phyloP scores from a whole-genome alignment of 2,329 filamentous ascomycete genomes.

The Neocatenulostroma microsporum region DNA sequence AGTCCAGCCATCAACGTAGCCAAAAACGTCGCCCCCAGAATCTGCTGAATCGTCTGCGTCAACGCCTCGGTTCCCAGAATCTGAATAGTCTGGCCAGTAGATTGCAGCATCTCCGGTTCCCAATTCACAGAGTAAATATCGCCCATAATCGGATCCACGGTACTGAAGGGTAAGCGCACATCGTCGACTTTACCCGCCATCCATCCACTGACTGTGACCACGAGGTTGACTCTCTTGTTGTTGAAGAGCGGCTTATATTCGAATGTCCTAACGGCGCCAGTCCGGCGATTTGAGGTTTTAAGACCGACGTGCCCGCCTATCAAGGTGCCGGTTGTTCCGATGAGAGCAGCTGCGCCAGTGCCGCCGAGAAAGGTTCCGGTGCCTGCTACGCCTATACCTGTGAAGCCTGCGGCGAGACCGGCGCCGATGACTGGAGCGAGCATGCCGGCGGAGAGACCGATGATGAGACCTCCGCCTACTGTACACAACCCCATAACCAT shows the following conservation, averaged over 20 bases:
- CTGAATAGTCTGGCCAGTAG: conserved; percentile 97
- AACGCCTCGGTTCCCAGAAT: conserved; percentile 96
- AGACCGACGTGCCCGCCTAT: conserved; percentile 82
- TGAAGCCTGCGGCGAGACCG: conserved; percentile 87
- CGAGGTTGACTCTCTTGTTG: conserved; percentile 93
- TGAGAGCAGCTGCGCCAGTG: conserved; percentile 84
- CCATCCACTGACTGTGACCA: conserved; percentile 93
- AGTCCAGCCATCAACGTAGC: conserved; percentile 85
- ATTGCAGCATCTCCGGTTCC: conserved; percentile 96
- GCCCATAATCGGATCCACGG: conserved; percentile 94
- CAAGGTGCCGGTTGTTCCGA: conserved; percentile 79
- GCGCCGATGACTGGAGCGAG: conserved; percentile 90
- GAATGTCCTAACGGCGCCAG: conserved; percentile 88
- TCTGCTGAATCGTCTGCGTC: conserved; percentile 91
- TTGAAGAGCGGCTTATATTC: conserved; percentile 96
- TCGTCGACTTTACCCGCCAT: conserved; percentile 98
- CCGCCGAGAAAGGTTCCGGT: conserved; percentile 85
- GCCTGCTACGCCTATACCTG: conserved; percentile 84
- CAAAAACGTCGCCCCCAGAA: conserved; percentile 82
- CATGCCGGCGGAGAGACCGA: conserved; percentile 85
- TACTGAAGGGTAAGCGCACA: conserved; percentile 89
- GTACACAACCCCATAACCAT: conserved; percentile 96
- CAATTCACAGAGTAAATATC: conserved; percentile 95
- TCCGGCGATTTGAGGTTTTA: conserved; percentile 76
- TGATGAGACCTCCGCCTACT: conserved; percentile 88